Evolutionary conservation across 148 eudicot species (phyloP).

Genomic region (Chenopodium formosanum): DNA sequence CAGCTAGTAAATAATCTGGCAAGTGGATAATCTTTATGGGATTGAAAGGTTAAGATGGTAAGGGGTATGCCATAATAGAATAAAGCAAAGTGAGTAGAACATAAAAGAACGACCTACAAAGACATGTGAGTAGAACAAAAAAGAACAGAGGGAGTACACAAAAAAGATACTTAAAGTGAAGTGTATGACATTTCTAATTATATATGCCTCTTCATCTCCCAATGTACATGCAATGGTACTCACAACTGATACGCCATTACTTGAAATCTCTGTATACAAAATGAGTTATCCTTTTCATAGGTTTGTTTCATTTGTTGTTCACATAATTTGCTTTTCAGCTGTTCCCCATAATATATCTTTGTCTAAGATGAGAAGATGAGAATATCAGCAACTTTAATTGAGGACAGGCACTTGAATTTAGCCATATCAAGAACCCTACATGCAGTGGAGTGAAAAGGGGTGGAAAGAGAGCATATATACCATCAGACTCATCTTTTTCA

Average conservation of each 20-base stretch:
- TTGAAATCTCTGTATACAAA: not conserved
- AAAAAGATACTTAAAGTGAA: not conserved
- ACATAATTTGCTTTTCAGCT: not conserved
- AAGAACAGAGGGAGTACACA: too few relatives aligned
- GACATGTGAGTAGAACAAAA: too few relatives aligned
- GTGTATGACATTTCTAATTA: not conserved
- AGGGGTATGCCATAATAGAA: too few relatives aligned
- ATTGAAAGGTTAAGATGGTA: too few relatives aligned
- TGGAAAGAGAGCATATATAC: constrained; percentile 37
- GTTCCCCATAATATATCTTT: not conserved
- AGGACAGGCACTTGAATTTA: not conserved
- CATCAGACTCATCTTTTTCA: constrained; percentile 43
- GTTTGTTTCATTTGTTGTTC: not conserved
- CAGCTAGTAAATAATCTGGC: not conserved
- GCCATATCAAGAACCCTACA: not conserved
- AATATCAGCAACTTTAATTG: not conserved
- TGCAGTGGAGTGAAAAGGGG: not conserved
- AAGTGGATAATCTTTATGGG: not conserved
- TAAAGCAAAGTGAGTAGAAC: too few relatives aligned
- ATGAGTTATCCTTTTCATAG: not conserved
- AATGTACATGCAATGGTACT: not conserved
- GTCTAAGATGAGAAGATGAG: not conserved
- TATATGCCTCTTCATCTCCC: not conserved
- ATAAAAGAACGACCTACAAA: too few relatives aligned
- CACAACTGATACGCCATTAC: not conserved